Conservation (phyloP, 305 asterid genomes). For the Rubia balearica region DNA sequence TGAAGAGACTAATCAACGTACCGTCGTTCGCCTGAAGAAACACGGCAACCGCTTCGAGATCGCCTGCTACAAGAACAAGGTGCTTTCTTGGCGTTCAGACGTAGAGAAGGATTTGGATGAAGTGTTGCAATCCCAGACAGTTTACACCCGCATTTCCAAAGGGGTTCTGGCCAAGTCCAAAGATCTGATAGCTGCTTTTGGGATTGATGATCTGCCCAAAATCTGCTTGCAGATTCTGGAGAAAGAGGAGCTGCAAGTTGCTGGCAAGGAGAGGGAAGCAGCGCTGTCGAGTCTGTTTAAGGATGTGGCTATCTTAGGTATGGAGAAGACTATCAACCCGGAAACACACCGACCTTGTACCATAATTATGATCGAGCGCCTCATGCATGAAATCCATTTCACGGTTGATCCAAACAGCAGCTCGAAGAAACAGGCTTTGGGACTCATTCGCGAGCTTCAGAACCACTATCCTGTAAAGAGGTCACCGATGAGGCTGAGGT, state of each 20-base stretch:
- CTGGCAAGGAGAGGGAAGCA: conserved; percentile 87
- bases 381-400: conserved; percentile 84
- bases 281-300: conserved; percentile 72
- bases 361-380: conserved; percentile 79
- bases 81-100: conserved; percentile 82
- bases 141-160: conserved; percentile 71
- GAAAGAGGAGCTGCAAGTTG: conserved; percentile 85
- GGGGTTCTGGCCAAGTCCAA: conserved; percentile 75
- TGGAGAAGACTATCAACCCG: conserved; percentile 81
- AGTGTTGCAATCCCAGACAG: conserved; percentile 81
- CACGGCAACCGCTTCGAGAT: conserved; percentile 79
- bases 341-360: conserved; percentile 83
- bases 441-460: conserved; percentile 77
- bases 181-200: conserved; percentile 59
- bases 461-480: conserved; percentile 72
- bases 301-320: conserved; percentile 79
- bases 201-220: conserved; percentile 63
- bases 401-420: conserved; percentile 75
- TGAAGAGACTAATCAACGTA: conserved; percentile 81
- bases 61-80: conserved; percentile 87
- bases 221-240: conserved; percentile 77
- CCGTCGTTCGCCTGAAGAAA: conserved; percentile 82
- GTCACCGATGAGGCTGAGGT: conserved; percentile 71
- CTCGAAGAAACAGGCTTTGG: conserved; percentile 76
- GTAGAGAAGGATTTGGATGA: conserved; percentile 91